Evolutionary conservation across 2,329 filamentous ascomycete genomes (phyloP), one percentile per base, ranked within the genome.

Genomic region (Cordyceps tenuipes): DNA sequence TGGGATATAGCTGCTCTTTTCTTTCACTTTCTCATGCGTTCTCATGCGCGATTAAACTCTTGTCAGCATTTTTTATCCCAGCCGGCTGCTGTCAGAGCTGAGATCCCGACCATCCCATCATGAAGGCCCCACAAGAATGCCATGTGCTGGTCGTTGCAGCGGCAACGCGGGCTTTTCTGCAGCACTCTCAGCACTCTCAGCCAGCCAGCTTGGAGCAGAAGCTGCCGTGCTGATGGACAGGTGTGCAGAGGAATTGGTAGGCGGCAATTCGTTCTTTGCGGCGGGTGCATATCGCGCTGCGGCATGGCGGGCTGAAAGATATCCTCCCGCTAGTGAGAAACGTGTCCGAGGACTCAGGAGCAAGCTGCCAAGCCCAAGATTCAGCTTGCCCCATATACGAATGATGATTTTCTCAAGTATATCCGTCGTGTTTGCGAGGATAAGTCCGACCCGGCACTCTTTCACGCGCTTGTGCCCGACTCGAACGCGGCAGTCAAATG

Each of bases 111-210:
- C 9, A n/a, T 41, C 44, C 26, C 47, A 59, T 34, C 50, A 60
- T 60, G 57, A 4, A 21, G 5, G 17, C 21, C 41, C 49, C 57
- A 17, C 43, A 41, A 21, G 19, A 10, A 1, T 61, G 59, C 23
- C 73, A 78, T 62, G 71, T 79, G 4, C 64, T 88, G 6, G 77
- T 89, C 7, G 73, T 85, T 36, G 85, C 21, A 77, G 79, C 56
- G 85, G 85, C 56, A 87, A 87, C 66, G 85, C 86, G 17, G 86
- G 85, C 15, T 83, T 87, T 70, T 78, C 75, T 12, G 79, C 85
- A 3, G 84, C 84, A 9, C 74, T 81, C 8, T 79, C 83, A 0
- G 83, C 85, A 3, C 74, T 81, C 8, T 79, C 83, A 0, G 83
- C 85, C 3, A 75, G 76, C 1, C 70, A 84, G 62, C 65, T 72